Percentiles rank a stretch among this genome's conserved stretches.
Evolutionary conservation across 345 rosid genomes (phyloP).

Genomic region (Gossypium australe): DNA sequence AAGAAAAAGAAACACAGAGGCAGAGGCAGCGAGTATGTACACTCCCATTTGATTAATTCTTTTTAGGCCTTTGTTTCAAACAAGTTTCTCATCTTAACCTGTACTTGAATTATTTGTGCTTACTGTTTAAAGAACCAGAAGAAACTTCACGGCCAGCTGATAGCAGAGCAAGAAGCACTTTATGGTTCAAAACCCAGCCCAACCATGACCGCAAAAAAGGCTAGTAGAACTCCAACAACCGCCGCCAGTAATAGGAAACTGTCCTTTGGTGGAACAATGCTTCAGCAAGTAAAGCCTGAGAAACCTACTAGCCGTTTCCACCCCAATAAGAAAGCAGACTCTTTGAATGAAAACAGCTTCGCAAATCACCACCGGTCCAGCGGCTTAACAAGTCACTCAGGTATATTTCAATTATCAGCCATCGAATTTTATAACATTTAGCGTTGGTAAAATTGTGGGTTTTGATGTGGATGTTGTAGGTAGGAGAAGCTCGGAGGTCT

Average conservation of each 20-base stretch:
- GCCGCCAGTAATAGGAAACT: conserved; percentile 43
- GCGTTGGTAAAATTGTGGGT: background rate
- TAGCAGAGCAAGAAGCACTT: conserved; percentile 54
- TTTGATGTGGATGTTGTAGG: conserved; percentile 23
- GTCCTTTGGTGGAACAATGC: conserved; percentile 60
- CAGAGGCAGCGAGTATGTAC: conserved; percentile 52
- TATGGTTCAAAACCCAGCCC: conserved; percentile 71
- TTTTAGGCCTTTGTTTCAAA: background rate
- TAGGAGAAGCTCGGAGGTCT: conserved; percentile 51
- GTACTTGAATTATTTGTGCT: conserved; percentile 8
- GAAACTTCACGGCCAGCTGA: conserved; percentile 55
- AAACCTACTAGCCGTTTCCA: conserved; percentile 21
- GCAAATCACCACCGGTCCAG: conserved; percentile 23
- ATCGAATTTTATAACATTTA: background rate
- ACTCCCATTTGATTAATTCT: background rate
- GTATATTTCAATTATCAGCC: conserved; percentile 14
- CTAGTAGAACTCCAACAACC: conserved; percentile 31
- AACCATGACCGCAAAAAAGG: conserved; percentile 45
- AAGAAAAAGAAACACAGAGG: conserved; percentile 57
- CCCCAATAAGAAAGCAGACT: conserved; percentile 24
- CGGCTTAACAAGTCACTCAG: conserved; percentile 18
- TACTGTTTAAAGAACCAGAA: conserved; percentile 45
- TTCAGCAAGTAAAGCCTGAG: conserved; percentile 41
- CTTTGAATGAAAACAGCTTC: conserved; percentile 24
- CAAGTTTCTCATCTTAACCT: background rate